Evolutionary conservation across 1,139 yeast genomes (phyloP), one percentile per base, ranked within the genome.

Genomic region (Kodamaea suecica): DNA sequence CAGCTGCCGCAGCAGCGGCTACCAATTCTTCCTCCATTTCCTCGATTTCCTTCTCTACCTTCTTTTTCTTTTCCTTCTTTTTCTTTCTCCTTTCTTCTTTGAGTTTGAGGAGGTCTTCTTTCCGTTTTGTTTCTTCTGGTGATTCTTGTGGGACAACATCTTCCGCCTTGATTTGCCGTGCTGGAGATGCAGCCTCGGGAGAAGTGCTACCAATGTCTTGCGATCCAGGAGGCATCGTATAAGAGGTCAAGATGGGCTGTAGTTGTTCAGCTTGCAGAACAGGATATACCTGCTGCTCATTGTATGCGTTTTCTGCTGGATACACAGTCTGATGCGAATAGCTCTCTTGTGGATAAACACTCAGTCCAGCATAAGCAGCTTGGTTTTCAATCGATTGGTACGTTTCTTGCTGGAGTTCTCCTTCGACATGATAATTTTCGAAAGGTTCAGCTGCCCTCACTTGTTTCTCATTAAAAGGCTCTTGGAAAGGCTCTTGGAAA

Each of bases 11-110:
- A 12, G 44, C 47, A 12, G 42, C 40, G 3, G 57, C 56, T 2
- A 61, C 61, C 33, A 55, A 53, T 36, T 52, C 49, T n/a, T 55
- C 57, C 30, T 45, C 50, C 31, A 48, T 44, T 23, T 45, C 44
- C 29, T 42, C 49, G 32, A 35, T 29, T 37, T 41, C 42, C 26
- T 41, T 43, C 32, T 44, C 45, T 27, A 41, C 42, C 40, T 47
- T 43, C 38, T 38, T 55, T 44, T 40, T 45, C 47, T 28, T 51
- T 42, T 44, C 50, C 50, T 45, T 48, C 45, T 41, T 41, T 37
- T 47, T 50, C 41, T 48, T 47, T 34, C 47, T 43, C 40, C 42
- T 42, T 29, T 47, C 50, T 27, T 43, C 51, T 27, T 34, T 40
- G 15, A 39, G 37, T 17, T 37, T 40, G 9, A 37, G 39, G 4